phyloP scores from a whole-genome alignment of 768 basidiomycete species.

The Pisolithus tinctorius region DNA sequence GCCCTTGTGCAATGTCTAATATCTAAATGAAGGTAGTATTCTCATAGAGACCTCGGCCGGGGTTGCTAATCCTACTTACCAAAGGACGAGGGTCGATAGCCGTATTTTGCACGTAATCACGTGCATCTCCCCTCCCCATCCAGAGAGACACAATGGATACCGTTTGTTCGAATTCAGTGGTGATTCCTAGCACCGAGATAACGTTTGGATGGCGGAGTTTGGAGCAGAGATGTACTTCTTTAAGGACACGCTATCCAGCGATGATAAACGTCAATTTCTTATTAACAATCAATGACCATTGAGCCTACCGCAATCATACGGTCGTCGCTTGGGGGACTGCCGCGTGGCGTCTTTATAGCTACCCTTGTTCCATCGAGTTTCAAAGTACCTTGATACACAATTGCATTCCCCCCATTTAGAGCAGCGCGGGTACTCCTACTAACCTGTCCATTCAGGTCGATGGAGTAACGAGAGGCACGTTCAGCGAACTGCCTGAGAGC shows the following conservation, averaged over 20 bases:
- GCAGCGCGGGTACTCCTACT: neutral
- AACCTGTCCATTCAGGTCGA: neutral
- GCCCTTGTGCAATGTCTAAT: constrained; percentile 30
- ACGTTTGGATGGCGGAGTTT: neutral
- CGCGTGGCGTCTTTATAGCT: neutral
- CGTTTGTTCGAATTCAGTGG: neutral
- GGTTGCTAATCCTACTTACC: neutral
- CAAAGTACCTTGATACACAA: neutral
- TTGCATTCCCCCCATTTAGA: neutral
- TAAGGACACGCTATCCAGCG: neutral
- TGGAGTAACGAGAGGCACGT: neutral
- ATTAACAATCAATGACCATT: neutral
- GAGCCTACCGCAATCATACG: neutral
- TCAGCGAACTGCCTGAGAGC: too few species aligned
- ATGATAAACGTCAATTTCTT: neutral
- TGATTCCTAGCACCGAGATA: neutral
- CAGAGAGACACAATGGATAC: neutral
- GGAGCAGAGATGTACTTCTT: neutral
- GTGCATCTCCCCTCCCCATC: neutral
- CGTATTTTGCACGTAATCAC: neutral
- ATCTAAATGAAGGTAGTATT: constrained; percentile 16
- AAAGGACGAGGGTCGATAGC: neutral
- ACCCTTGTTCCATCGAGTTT: neutral
- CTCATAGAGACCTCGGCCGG: too few species aligned
- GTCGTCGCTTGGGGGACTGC: neutral